Percentiles rank a stretch among this genome's conserved stretches.
Evolutionary conservation across 2,329 filamentous ascomycete genomes (phyloP).

Genomic region (Trichoderma afroharzianum): DNA sequence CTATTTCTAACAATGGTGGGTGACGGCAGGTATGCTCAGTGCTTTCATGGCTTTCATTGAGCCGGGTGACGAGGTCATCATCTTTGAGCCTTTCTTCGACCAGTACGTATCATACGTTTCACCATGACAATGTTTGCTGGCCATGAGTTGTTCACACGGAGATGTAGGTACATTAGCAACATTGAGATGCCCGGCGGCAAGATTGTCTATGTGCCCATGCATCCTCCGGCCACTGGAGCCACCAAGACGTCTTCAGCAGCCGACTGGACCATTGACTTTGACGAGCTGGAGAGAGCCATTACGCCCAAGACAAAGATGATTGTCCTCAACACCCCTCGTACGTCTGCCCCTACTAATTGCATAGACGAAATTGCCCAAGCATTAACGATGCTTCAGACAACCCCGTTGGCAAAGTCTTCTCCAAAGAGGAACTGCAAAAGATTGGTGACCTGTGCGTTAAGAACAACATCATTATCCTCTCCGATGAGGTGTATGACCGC

Average conservation of each 20-base stretch:
- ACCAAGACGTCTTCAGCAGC: conserved; percentile 76
- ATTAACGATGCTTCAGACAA: conserved; percentile 59
- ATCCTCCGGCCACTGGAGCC: conserved; percentile 78
- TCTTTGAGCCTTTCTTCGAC: conserved; percentile 98
- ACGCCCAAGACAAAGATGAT: conserved; percentile 93
- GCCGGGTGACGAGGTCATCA: conserved; percentile 89
- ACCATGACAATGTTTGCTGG: neutral
- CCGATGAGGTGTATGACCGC: conserved; percentile 90
- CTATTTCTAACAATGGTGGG: neutral
- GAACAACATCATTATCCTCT: conserved; percentile 89
- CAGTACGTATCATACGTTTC: conserved; percentile 52
- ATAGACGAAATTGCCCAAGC: neutral
- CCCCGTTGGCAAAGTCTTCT: conserved; percentile 94
- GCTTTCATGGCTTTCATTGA: conserved; percentile 99
- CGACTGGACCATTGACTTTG: conserved; percentile 85
- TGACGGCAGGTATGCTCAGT: conserved; percentile 68
- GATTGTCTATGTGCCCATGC: conserved; percentile 92
- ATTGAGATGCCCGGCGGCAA: conserved; percentile 97
- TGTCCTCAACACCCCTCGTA: conserved; percentile 73
- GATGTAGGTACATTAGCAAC: conserved; percentile 73
- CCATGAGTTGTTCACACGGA: neutral
- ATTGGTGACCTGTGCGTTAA: conserved; percentile 90
- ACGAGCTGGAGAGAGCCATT: conserved; percentile 75
- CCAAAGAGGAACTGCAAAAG: conserved; percentile 72
- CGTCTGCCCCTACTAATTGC: conserved; percentile 16